phyloP scores from a whole-genome alignment of 352 stramenopile genomes.

The Globisporangium cystogenes region DNA sequence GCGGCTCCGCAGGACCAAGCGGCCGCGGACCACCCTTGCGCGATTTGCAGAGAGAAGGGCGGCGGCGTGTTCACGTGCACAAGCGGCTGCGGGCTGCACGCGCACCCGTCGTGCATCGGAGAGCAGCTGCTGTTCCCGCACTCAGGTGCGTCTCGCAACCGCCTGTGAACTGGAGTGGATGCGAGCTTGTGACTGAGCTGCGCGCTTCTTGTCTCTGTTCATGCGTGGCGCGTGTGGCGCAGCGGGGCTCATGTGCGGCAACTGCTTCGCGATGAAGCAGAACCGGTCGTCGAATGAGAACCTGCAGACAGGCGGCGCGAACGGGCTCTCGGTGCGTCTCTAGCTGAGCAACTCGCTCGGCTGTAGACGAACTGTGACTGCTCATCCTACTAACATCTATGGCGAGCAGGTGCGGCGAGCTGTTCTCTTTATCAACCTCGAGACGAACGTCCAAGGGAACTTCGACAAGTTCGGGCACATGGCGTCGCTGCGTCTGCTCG shows the following conservation, averaged over 20 bases:
- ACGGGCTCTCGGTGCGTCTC: constrained; percentile 51
- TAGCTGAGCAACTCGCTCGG: too few relatives aligned
- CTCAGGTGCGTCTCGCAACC: constrained; percentile 17
- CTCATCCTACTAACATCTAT: too few relatives aligned
- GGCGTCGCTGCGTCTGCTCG: constrained; percentile 52
- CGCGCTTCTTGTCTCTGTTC: too few relatives aligned
- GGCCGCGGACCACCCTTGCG: constrained; percentile 24
- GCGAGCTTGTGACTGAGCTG: too few relatives aligned
- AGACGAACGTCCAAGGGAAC: constrained; percentile 52
- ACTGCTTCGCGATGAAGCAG: constrained; percentile 65
- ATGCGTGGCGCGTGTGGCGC: constrained; percentile 1
- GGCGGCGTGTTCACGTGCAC: constrained; percentile 52
- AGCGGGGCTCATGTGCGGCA: constrained; percentile 66
- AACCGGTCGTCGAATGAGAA: constrained; percentile 67
- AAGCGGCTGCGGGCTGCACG: constrained; percentile 51
- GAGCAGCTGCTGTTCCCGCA: constrained; percentile 52
- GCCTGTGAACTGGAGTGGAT: neutral
- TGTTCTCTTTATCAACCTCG: constrained; percentile 65
- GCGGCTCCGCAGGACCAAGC: neutral
- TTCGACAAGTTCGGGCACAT: constrained; percentile 83
- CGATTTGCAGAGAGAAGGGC: constrained; percentile 45
- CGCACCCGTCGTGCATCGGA: constrained; percentile 53
- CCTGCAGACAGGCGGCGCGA: constrained; percentile 49
- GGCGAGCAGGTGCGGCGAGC: constrained; percentile 48
- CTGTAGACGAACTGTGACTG: too few relatives aligned